Percentiles rank a stretch among this genome's conserved stretches.
Conservation (phyloP, 345 rosid species). For the Microthlaspi erraticum region DNA sequence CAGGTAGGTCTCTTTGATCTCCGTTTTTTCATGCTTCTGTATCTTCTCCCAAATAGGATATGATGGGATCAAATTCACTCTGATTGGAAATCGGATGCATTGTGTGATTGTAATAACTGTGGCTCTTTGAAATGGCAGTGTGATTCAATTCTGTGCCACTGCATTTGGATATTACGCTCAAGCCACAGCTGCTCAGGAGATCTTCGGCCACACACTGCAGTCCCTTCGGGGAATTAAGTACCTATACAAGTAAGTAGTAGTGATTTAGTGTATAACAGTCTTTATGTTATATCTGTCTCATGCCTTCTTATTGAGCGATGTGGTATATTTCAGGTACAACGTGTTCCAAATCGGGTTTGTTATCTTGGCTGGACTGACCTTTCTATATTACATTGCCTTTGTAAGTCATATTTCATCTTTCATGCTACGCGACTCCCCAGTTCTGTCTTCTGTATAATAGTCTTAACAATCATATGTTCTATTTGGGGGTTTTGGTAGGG, state of each 20-base stretch:
- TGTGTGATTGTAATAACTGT: slow-evolving; percentile 6
- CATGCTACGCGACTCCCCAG: slow-evolving; percentile 2
- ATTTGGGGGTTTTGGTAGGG: slow-evolving; percentile 58
- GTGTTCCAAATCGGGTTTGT: slow-evolving; percentile 90
- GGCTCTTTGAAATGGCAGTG: slow-evolving; percentile 60
- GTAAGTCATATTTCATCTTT: slow-evolving; percentile 52
- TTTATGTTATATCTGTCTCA: neutral
- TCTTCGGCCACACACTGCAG: slow-evolving; percentile 96
- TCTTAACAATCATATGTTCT: slow-evolving; percentile 14
- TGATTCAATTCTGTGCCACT: slow-evolving; percentile 91
- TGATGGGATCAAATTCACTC: neutral
- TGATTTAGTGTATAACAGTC: slow-evolving; percentile 1
- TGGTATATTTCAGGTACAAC: slow-evolving; percentile 66
- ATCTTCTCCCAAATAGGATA: slow-evolving; percentile 6
- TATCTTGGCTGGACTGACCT: slow-evolving; percentile 82
- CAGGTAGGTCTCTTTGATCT: slow-evolving; percentile 56
- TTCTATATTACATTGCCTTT: slow-evolving; percentile 80
- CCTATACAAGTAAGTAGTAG: slow-evolving; percentile 80
- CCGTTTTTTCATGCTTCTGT: neutral
- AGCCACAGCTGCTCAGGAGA: slow-evolving; percentile 99
- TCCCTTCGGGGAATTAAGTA: slow-evolving; percentile 96
- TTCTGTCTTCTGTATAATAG: slow-evolving; percentile 12
- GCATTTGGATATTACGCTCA: slow-evolving; percentile 98
- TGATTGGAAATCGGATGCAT: neutral
- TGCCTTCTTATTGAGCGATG: slow-evolving; percentile 6